Percentiles rank a stretch among this genome's conserved stretches.
Conservation (phyloP, 2,329 filamentous ascomycete species). For the Sphaerulina vaccinii region DNA sequence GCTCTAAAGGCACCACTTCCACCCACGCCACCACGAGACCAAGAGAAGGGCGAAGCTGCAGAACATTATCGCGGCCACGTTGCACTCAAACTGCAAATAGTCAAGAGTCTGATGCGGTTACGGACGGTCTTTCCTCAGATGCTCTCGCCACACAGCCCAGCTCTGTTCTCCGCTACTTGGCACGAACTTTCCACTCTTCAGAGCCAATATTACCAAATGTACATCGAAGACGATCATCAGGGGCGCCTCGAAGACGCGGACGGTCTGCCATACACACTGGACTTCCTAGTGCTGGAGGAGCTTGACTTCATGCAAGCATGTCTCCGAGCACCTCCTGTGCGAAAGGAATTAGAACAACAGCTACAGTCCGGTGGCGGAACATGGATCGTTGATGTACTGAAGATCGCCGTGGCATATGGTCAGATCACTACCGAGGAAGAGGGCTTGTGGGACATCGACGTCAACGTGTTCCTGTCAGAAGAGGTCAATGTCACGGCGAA, state of each 20-base stretch:
- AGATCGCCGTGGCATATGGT: conserved; percentile 78
- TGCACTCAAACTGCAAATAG: conserved; percentile 86
- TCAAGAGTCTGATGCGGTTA: conserved; percentile 86
- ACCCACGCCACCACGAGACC: conserved; percentile 57
- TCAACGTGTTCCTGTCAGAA: conserved; percentile 91
- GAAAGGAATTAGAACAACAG: conserved; percentile 82
- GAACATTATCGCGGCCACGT: conserved; percentile 77
- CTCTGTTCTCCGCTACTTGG: conserved; percentile 86
- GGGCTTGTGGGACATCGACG: conserved; percentile 93
- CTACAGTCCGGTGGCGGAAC: conserved; percentile 64
- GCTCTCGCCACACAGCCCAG: conserved; percentile 76
- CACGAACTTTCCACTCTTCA: conserved; percentile 76
- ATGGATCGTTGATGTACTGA: conserved; percentile 88
- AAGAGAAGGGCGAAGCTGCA: conserved; percentile 59
- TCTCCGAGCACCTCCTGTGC: conserved; percentile 81
- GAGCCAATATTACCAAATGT: conserved; percentile 73
- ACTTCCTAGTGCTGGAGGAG: conserved; percentile 90
- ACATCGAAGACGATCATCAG: conserved; percentile 81
- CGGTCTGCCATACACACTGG: conserved; percentile 87
- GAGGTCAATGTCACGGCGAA: conserved; percentile 93
- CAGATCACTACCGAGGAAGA: conserved; percentile 92
- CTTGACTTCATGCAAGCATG: conserved; percentile 92
- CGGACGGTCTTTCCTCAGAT: conserved; percentile 78
- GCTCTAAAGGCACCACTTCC: conserved; percentile 75
- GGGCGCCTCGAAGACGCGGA: conserved; percentile 87